A percentile compares a stretch with the other conserved stretches of the same genome.
Evolutionary conservation across 768 basidiomycete genomes (phyloP).

Genomic region (Russula dissimulans): DNA sequence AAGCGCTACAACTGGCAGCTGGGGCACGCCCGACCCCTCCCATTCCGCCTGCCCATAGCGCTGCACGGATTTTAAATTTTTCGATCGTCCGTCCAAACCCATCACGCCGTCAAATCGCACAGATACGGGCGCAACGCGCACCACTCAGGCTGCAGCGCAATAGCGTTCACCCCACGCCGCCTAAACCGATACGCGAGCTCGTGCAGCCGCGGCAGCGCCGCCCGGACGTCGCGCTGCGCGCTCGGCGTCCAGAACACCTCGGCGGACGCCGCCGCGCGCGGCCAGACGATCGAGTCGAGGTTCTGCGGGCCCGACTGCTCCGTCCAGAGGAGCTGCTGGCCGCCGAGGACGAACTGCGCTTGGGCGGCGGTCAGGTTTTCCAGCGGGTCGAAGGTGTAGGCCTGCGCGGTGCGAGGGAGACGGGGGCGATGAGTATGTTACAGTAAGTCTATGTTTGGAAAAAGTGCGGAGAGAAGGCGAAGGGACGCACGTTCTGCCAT

Average conservation of each 20-base stretch:
- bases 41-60: too few relatives aligned
- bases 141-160: constrained; percentile 33
- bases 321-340: constrained; percentile 62
- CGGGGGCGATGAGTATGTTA: too few relatives aligned
- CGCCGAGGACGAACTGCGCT: constrained; percentile 55
- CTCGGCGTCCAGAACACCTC: constrained; percentile 71
- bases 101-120: not conserved
- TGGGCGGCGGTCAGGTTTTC: constrained; percentile 43
- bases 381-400: constrained; percentile 66
- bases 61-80: too few relatives aligned
- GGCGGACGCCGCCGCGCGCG: constrained; percentile 58
- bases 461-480: not conserved
- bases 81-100: too few relatives aligned
- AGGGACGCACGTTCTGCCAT: constrained; percentile 54
- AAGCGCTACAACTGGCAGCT: too few relatives aligned
- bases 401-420: constrained; percentile 24
- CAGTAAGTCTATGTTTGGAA: too few relatives aligned
- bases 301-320: constrained; percentile 66
- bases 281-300: constrained; percentile 64
- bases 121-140: constrained; percentile 31
- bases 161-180: constrained; percentile 27
- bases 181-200: constrained; percentile 31
- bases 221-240: constrained; percentile 23
- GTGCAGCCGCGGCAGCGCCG: constrained; percentile 57
- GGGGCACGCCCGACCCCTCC: too few relatives aligned